A percentile compares a stretch with the other conserved stretches of the same genome.
These are phyloP conservation scores for Trichoderma koningiopsis DNA, from an alignment of 2,329 filamentous ascomycete species.

Conservation along the genomic window DNA sequence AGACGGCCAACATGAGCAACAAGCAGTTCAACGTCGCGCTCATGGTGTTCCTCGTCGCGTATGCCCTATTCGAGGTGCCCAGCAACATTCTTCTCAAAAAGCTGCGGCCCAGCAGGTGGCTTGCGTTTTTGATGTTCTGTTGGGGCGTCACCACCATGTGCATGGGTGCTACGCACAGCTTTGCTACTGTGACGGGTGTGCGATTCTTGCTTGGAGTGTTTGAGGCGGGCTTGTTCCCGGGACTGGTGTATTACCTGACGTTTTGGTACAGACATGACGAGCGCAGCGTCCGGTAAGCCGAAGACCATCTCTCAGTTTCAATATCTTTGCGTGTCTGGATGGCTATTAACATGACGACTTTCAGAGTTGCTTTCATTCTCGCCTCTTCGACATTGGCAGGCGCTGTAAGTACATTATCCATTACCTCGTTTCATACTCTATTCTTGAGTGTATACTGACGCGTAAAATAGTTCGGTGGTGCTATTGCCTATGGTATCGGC, in stretches of 20 bases:
- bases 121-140: constrained; percentile 65
- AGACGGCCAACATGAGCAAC: constrained; percentile 62
- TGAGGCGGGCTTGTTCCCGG: constrained; percentile 68
- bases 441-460: background rate
- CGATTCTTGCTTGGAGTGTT: constrained; percentile 69
- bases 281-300: constrained; percentile 58
- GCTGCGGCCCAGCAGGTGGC: constrained; percentile 62
- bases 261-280: constrained; percentile 74
- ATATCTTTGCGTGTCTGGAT: background rate
- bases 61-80: constrained; percentile 63
- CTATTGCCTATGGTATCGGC: constrained; percentile 71
- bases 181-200: constrained; percentile 64
- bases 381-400: constrained; percentile 70
- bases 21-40: constrained; percentile 62
- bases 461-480: constrained; percentile 59
- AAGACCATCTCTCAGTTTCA: too few species aligned
- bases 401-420: constrained; percentile 46
- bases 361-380: constrained; percentile 68
- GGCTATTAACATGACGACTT: background rate
- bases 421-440: background rate
- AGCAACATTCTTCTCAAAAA: constrained; percentile 69
- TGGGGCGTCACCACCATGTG: constrained; percentile 71
- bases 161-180: constrained; percentile 65
- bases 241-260: constrained; percentile 67
- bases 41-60: constrained; percentile 64